A percentile compares a stretch with the other conserved stretches of the same genome.
phyloP scores from a whole-genome alignment of 1,284 basidiomycete species.

The Apiotrichum siamense region DNA sequence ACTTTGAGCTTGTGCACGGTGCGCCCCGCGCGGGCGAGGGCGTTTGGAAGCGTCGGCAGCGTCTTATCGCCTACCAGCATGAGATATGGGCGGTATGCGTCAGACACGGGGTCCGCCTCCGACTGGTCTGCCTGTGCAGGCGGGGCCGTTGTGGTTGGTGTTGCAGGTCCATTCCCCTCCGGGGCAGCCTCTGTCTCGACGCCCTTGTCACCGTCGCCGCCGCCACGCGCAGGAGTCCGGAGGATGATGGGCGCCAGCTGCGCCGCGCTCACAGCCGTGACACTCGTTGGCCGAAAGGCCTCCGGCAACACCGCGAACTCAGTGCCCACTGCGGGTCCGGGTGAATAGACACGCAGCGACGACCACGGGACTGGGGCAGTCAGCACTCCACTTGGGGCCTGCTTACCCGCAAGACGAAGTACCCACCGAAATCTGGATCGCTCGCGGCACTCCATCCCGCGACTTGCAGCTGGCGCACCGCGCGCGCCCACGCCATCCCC shows the following conservation, averaged over 20 bases:
- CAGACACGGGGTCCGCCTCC: too few relatives aligned
- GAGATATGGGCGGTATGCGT: slow-evolving; percentile 28
- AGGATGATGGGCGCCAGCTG: slow-evolving; percentile 21
- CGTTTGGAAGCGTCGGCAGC: slow-evolving; percentile 24
- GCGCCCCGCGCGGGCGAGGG: slow-evolving; percentile 19
- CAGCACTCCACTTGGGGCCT: neutral
- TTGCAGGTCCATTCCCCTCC: too few relatives aligned
- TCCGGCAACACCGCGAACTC: neutral
- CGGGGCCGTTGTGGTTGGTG: too few relatives aligned
- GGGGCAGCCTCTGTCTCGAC: too few relatives aligned
- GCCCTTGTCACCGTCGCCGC: slow-evolving; percentile 4
- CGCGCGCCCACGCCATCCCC: slow-evolving; percentile 31
- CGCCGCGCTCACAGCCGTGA: slow-evolving; percentile 10
- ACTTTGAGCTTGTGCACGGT: slow-evolving; percentile 20
- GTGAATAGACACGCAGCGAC: slow-evolving; percentile 4
- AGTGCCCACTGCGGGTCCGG: slow-evolving; percentile 6
- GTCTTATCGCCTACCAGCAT: slow-evolving; percentile 40
- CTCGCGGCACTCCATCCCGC: neutral
- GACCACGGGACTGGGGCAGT: slow-evolving; percentile 8
- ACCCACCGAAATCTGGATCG: neutral
- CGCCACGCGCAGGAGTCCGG: slow-evolving; percentile 7
- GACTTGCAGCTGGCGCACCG: slow-evolving; percentile 4
- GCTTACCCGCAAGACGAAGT: too few relatives aligned
- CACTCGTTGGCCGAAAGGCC: neutral
- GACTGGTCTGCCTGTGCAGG: too few relatives aligned